Evolutionary conservation across 129 eudicot species (phyloP), one percentile per base, ranked within the genome.

Genomic region (Flaveria brownii): DNA sequence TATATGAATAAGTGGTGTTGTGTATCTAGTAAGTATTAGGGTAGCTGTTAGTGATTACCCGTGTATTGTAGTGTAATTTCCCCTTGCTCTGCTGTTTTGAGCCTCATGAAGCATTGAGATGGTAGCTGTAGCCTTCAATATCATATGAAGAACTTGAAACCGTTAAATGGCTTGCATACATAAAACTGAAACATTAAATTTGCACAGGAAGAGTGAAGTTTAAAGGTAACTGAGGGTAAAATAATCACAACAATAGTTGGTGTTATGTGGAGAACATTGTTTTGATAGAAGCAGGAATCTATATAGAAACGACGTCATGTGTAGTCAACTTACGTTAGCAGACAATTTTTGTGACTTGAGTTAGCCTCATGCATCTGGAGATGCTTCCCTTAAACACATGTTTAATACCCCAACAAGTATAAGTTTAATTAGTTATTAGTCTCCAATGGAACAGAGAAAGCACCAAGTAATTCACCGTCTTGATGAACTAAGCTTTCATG

Each of bases 341-440:
- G 60, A 56, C 75, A 11, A 11, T 45, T 39, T 57, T 69, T 55
- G 67, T 77, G 61, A 68, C 36, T 43, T n/a, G 49, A 56, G 51
- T 69, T 69, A n/a, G 57, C 50, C 22, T 55, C 70, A 25, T 56
- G 59, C 45, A 55, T 42, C 20, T 25, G 75, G 56, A 41, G 28
- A 26, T 52, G 68, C 80, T 15, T 25, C 14, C 50, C 74, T 67
- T 22, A 52, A 36, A 77, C 66, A 67, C 15, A 77, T 41, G 28
- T 41, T 42, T 10, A 8, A 16, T n/a, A 55, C 5, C 69, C 43
- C 36, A 7, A 42, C 30, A 23, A 25, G n/a, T 69, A 25, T 17
- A 42, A 22, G 20, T 56, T 17, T 56, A 55, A 12, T 54, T 43
- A 23, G 69, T 55, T 25, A 16, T 77, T 15, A 41, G 70, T 42